Evolutionary conservation across 495 filamentous ascomycete species (phyloP).

Genomic region (Aeminium ludgeri): DNA sequence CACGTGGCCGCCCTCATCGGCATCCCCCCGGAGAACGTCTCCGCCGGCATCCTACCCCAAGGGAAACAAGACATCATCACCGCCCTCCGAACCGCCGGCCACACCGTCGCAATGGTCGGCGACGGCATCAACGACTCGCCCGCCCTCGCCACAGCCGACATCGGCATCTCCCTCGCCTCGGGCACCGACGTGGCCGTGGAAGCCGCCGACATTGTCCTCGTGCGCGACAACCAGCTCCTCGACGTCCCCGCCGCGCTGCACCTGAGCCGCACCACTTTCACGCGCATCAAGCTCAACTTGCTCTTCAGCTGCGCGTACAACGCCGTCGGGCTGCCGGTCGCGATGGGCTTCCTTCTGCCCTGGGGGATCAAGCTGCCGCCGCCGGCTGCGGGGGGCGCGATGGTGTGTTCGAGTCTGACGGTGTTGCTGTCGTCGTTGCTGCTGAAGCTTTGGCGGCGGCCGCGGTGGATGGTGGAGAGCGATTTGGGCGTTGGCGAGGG

Average conservation of each 20-base stretch:
- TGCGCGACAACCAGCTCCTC: slow-evolving; percentile 81
- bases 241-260: slow-evolving; percentile 73
- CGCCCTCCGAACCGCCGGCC: slow-evolving; percentile 50
- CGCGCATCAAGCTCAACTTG: slow-evolving; percentile 84
- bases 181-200: slow-evolving; percentile 98
- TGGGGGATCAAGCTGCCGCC: slow-evolving; percentile 77
- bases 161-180: slow-evolving; percentile 81
- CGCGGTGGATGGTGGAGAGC: slow-evolving; percentile 72
- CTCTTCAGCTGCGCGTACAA: slow-evolving; percentile 90
- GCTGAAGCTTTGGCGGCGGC: slow-evolving; percentile 75
- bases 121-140: slow-evolving; percentile 99
- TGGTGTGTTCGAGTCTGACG: slow-evolving; percentile 79
- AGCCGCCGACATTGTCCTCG: slow-evolving; percentile 88
- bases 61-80: slow-evolving; percentile 77
- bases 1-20: slow-evolving; percentile 71
- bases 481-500: slow-evolving; percentile 30
- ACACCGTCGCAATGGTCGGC: slow-evolving; percentile 87
- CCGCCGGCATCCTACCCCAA: slow-evolving; percentile 68
- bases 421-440: slow-evolving; percentile 73
- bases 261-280: slow-evolving; percentile 73
- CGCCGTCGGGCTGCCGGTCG: slow-evolving; percentile 77
- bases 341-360: slow-evolving; percentile 88
- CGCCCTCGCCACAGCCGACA: slow-evolving; percentile 76
- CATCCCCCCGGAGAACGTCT: slow-evolving; percentile 56
- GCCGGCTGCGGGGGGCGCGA: slow-evolving; percentile 86